Conservation (phyloP, 208 protist species). For the Porcisia deanei region DNA sequence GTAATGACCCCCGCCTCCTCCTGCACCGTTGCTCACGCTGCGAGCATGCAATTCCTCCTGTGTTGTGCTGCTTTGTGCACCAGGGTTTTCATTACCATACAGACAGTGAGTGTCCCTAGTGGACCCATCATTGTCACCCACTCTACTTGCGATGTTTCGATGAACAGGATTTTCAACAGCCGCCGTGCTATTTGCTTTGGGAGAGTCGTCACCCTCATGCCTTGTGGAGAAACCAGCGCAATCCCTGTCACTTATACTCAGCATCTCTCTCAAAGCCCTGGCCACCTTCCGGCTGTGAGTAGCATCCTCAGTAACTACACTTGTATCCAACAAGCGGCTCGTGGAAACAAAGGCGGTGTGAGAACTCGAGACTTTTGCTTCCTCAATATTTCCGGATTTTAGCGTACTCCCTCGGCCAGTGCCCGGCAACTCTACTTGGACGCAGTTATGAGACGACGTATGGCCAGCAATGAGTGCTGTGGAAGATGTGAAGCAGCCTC, state of each 20-base stretch:
- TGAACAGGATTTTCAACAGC: slow-evolving; percentile 17
- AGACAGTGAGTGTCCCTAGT: slow-evolving; percentile 3
- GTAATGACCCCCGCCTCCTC: not conserved
- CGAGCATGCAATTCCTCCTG: slow-evolving; percentile 6
- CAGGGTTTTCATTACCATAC: not conserved
- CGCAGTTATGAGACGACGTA: not conserved
- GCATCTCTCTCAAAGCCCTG: slow-evolving; percentile 15
- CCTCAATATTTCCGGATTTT: slow-evolving; percentile 3
- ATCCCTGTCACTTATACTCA: not conserved
- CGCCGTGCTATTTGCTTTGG: not conserved
- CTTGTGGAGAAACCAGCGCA: not conserved
- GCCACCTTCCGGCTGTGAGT: slow-evolving; percentile 13
- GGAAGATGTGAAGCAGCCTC: not conserved
- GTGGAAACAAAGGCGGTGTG: not conserved
- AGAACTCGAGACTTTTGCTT: not conserved
- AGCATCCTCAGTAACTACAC: not conserved
- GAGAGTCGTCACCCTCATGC: not conserved
- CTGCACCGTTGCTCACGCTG: not conserved
- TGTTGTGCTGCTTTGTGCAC: slow-evolving; percentile 7
- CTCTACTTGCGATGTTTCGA: not conserved
- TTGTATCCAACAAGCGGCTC: slow-evolving; percentile 4
- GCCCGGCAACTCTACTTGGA: not conserved
- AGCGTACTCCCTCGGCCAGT: not conserved
- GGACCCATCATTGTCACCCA: not conserved
- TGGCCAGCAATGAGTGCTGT: not conserved